phyloP scores from a whole-genome alignment of 305 asterid species.

The Euphrasia arctica region DNA sequence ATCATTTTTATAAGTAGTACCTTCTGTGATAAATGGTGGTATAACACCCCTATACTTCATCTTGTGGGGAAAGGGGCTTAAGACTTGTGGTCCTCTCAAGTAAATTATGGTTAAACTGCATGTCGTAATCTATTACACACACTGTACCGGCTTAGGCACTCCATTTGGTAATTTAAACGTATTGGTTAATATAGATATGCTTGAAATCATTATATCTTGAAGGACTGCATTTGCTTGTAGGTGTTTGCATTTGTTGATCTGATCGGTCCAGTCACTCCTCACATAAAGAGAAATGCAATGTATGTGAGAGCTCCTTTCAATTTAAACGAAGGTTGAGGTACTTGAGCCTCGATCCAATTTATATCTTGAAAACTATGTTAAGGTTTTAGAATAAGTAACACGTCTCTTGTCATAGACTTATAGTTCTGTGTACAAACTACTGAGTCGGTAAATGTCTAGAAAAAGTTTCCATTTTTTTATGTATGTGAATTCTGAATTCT shows the following conservation, averaged over 20 bases:
- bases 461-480: not conserved
- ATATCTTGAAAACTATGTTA: not conserved
- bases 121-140: too few relatives aligned
- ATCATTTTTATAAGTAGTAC: conserved; percentile 57
- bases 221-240: conserved; percentile 37
- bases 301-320: conserved; percentile 90
- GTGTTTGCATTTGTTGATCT: conserved; percentile 89
- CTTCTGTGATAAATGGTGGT: conserved; percentile 87
- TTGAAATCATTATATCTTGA: conserved; percentile 19
- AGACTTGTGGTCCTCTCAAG: conserved; percentile 96
- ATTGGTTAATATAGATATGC: not conserved
- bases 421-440: not conserved
- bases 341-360: conserved; percentile 20
- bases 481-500: not conserved
- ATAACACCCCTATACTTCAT: conserved; percentile 88
- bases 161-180: too few relatives aligned
- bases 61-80: conserved; percentile 96
- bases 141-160: too few relatives aligned
- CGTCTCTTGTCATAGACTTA: not conserved
- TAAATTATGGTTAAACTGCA: conserved; percentile 25
- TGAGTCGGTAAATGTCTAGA: conserved; percentile 11
- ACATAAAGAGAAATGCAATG: conserved; percentile 30
- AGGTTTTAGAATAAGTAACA: not conserved
- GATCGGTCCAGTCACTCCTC: conserved; percentile 53
- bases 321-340: conserved; percentile 86